Evolutionary conservation across 768 basidiomycete species (phyloP), one percentile per base, ranked within the genome.

Genomic region (Heimioporus sp.): DNA sequence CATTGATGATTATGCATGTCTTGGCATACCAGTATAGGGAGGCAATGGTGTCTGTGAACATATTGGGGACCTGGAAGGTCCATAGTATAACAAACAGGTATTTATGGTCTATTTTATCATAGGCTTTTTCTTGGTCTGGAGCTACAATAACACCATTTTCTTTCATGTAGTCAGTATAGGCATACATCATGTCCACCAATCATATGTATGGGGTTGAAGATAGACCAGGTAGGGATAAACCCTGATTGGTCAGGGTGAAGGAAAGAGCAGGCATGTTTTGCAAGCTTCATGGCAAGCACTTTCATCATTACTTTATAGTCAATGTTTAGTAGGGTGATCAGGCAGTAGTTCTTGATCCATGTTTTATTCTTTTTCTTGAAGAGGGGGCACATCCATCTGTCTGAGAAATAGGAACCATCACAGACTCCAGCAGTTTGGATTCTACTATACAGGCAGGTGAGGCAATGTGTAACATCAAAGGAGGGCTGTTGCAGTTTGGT

Each of bases 181-280:
- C 31, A 1, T 68, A 61, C 20, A 73, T 60, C 1, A 58, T 9
- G 30, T 66, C 53, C 0, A 60, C 44, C 0, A 73, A 62, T 4
- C 59, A 38, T 0, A 62, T 71, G n/a, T n/a, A n/a, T n/a, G 0
- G 72, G 70, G 62, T 76, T 63, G 0, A 47, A 52, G 12, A 77
- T 73, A 0, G 50, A 46, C 28, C 72, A 24, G 0, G 65, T 67
- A 10, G 46, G 58, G 0, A 77, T 58, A 38, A 77, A 77, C 0
- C 76, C 75, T 2, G 74, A 67, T 55, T 76, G 74, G 59, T 70
- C 58, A 5, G 4, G 16, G 49, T 78, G 71, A 0, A 77, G 62
- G 0, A 15, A 0, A 44, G 47, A 0, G 52, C 58, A 6, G 52
- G 30, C 39, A 16, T 41, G 51, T 7, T 51, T 40, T 10, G 62